Base-by-base conservation (phyloP, 2,329 filamentous ascomycete genomes). In the Aspergillus melleus region DNA sequence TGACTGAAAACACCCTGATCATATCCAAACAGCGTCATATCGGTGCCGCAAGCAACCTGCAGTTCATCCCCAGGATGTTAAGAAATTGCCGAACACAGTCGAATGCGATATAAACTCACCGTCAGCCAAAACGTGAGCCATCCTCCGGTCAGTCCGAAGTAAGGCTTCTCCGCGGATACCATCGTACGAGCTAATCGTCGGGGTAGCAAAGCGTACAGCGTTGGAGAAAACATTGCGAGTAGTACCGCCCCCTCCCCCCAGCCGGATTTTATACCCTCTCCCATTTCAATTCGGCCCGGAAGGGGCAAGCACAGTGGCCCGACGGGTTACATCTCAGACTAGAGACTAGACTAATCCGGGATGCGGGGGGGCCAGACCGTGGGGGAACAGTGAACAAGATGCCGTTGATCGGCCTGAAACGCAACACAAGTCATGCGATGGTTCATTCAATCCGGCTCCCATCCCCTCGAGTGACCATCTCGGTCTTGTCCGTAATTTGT, bases 111-210 rank as follows among this genome's bases (percentile, higher is more conserved):
- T n/a, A 49, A 22, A 54, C 64, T 65, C n/a, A 79, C 77, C 9
- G 78, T 83, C n/a, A 84, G 75, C 83, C 83, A 85, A 62, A 85
- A 83, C 16, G 81, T 84, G 42, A 85, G 76, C 82, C 81, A 83
- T 76, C 77, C 78, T 61, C 82, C 82, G n/a, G 76, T 81, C 49
- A 83, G 65, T 54, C 83, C 82, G 71, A 84, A 84, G 64, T 83
- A 85, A 53, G 78, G 81, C 57, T 70, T 77, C 32, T 63, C 63
- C 9, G 36, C 36, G 16, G 36, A 42, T 42, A 42, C 36, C 36
- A 42, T 42, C 36, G 16, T 42, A 14, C 6, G 5, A 42, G 14
- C 36, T n/a, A 42, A 42, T 14, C 4, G 16, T 8, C 16, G 8
- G 32, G 12, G 10, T 4, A n/a, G 14, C 16, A 14, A 1, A 42